Evolutionary conservation across 75 land plant genomes (phyloP).

Genomic region (Selaginella moellendorffii): DNA sequence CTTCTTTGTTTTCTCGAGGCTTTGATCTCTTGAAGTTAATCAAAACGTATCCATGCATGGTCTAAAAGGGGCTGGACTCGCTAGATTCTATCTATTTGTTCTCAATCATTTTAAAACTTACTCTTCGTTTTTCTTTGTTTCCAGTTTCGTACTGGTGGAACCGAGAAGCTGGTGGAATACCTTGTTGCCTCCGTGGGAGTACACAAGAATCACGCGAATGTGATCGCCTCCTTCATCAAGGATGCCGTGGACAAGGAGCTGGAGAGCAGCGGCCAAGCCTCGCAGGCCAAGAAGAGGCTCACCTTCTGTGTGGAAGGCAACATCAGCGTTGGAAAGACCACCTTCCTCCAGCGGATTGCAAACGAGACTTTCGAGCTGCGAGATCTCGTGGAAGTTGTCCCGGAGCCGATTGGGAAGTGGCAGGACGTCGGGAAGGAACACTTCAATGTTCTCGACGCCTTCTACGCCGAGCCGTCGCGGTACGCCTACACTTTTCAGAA

Average conservation of each 20-base stretch:
- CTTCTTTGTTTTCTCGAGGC: no score
- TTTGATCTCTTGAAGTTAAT: no score
- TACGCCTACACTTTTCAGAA: constrained; percentile 99
- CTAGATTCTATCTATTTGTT: no score
- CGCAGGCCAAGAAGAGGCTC: constrained; percentile 38
- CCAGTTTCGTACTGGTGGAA: constrained; percentile 62
- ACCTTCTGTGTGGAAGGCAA: constrained; percentile 98
- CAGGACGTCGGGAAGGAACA: constrained; percentile 82
- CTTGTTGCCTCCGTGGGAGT: constrained; percentile 76
- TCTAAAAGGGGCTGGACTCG: no score
- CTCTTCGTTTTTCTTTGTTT: no score
- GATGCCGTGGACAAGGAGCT: constrained; percentile 75
- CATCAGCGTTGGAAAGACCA: constrained; percentile 95
- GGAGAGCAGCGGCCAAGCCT: constrained; percentile 20
- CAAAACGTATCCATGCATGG: no score
- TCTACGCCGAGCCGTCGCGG: constrained; percentile 92
- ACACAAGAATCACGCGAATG: constrained; percentile 88
- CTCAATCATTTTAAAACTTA: no score
- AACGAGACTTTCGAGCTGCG: constrained; percentile 87
- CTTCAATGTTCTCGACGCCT: constrained; percentile 80
- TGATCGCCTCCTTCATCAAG: constrained; percentile 79
- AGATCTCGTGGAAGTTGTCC: constrained; percentile 64
- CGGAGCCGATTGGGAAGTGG: constrained; percentile 49
- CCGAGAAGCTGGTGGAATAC: constrained; percentile 79
- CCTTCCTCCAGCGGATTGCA: constrained; percentile 91